Evolutionary conservation across 2,329 filamentous ascomycete species (phyloP), one percentile per base, ranked within the genome.

Genomic region (Trichocomaceae sp.): DNA sequence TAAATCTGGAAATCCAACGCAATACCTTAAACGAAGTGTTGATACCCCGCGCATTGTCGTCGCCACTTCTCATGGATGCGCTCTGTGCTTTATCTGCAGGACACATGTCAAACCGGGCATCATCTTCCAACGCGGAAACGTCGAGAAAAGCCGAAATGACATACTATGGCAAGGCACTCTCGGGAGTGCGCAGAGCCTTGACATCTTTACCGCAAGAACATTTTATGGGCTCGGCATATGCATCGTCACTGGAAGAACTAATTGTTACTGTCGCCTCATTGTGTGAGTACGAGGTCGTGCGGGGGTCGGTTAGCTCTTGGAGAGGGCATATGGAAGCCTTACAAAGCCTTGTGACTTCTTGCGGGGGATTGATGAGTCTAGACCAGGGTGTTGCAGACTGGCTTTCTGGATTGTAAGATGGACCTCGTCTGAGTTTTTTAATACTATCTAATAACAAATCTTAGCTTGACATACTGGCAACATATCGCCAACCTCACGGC

Each of bases 231-330:
- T n/a, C 49, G 1, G 19, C 8, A 7, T 31, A 51, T 33, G 46
- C 35, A 2, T 44, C 13, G 3, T 46, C 48, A 4, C 57, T 68
- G 2, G 67, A 70, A 35, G 67, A 72, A 47, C 56, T 64, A 2
- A 64, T 72, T 46, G 59, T 71, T 19, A 63, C 69, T 1, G 66
- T 72, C 15, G 69, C 66, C 13, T 62, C 71, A 22, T 57, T 72
- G n/a, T 69, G 67, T 60, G 71, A 72, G 52, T 72, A 70, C 46
- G 69, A 72, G 49, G 62, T 71, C 31, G 65, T 71, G 2, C 67
- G 69, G 13, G 69, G 69, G 13, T 71, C 68, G 41, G 67, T 72
- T 7, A 67, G 66, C 45, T 69, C 71, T 50, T 72, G 69, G 69
- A 61, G 63, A 15, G 63, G 69, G n/a, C 69, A 72, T 54, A 55